A percentile compares a stretch with the other conserved stretches of the same genome.
Evolutionary conservation across 805 yeast species (phyloP).

Genomic region (Kodamaea laetipori): DNA sequence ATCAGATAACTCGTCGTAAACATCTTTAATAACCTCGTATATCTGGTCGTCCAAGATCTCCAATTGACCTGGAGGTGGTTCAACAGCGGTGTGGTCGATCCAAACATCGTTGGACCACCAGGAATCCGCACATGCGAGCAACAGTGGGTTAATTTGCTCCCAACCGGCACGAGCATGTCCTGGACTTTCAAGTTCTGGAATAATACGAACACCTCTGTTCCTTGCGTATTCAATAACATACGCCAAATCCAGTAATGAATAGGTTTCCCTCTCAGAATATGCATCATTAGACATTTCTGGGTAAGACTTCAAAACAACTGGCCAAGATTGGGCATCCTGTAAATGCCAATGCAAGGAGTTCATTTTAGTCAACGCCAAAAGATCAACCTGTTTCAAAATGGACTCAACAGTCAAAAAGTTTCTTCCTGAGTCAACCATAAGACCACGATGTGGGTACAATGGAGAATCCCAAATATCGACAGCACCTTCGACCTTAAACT

Average conservation of each 20-base stretch:
- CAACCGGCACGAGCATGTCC: slow-evolving; percentile 46
- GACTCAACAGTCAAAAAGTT: slow-evolving; percentile 32
- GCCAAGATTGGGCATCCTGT: slow-evolving; percentile 45
- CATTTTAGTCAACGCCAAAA: slow-evolving; percentile 40
- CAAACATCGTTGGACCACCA: slow-evolving; percentile 30
- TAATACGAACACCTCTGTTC: slow-evolving; percentile 39
- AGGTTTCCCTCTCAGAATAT: slow-evolving; percentile 33
- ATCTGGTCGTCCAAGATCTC: slow-evolving; percentile 34
- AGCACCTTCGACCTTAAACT: slow-evolving; percentile 32
- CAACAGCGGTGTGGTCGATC: slow-evolving; percentile 28
- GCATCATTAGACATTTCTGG: slow-evolving; percentile 45
- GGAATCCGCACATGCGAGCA: slow-evolving; percentile 33
- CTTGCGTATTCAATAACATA: slow-evolving; percentile 34
- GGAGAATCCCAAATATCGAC: slow-evolving; percentile 39
- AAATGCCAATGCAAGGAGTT: slow-evolving; percentile 46
- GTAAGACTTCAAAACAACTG: slow-evolving; percentile 29
- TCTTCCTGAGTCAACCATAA: slow-evolving; percentile 42
- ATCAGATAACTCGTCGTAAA: slow-evolving; percentile 34
- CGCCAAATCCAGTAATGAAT: slow-evolving; percentile 28
- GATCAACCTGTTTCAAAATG: slow-evolving; percentile 38
- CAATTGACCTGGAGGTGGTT: slow-evolving; percentile 46
- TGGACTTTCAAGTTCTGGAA: slow-evolving; percentile 46
- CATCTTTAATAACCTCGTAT: slow-evolving; percentile 33
- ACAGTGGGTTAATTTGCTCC: slow-evolving; percentile 30
- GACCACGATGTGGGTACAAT: slow-evolving; percentile 38